These are phyloP conservation scores for Chrysoporthe austroafricana DNA, from an alignment of 2,329 filamentous ascomycete genomes.

Conservation along the genomic window DNA sequence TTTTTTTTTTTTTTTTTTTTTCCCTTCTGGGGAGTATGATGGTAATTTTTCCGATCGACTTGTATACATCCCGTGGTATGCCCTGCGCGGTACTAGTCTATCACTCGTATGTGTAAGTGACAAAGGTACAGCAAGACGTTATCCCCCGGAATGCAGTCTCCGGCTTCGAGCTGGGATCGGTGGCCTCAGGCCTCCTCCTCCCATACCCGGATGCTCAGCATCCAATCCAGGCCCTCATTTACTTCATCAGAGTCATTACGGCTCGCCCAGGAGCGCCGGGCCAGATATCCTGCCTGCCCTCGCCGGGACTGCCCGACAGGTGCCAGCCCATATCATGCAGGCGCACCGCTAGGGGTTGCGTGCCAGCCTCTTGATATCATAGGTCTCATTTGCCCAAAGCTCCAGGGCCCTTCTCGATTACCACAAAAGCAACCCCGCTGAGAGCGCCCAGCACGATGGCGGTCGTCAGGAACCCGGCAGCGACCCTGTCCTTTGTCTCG, in stretches of 20 bases:
- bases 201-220: slow-evolving; percentile 16
- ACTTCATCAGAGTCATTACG: slow-evolving; percentile 12
- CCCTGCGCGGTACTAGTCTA: background rate
- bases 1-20: background rate
- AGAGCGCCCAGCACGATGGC: slow-evolving; percentile 53
- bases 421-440: slow-evolving; percentile 54
- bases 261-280: background rate
- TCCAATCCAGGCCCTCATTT: slow-evolving; percentile 1
- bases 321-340: slow-evolving; percentile 2
- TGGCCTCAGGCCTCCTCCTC: background rate
- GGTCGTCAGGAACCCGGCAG: slow-evolving; percentile 59
- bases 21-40: too few species aligned
- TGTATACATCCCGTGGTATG: background rate
- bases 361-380: background rate
- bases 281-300: background rate
- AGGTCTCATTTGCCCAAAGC: background rate
- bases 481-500: slow-evolving; percentile 55
- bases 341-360: slow-evolving; percentile 8
- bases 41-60: background rate
- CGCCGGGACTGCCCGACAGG: background rate
- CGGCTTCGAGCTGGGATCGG: too few species aligned
- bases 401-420: slow-evolving; percentile 37
- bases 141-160: too few species aligned
- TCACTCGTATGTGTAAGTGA: background rate
- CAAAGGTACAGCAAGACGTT: too few species aligned